phyloP scores from a whole-genome alignment of 2,329 filamentous ascomycete species.

The Blastomyces parvus region DNA sequence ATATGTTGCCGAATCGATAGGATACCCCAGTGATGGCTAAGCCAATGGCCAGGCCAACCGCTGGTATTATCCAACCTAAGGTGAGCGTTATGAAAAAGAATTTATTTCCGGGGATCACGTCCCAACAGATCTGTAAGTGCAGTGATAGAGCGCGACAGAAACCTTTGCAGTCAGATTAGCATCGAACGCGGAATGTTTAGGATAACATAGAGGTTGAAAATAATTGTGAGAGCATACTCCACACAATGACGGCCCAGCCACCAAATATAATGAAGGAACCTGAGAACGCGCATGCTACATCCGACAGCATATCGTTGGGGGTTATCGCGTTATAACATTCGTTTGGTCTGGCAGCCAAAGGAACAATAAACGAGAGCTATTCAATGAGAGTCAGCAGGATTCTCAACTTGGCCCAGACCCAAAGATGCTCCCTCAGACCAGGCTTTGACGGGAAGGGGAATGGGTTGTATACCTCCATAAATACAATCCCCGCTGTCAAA shows the following conservation, averaged over 20 bases:
- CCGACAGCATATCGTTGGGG: slow-evolving; percentile 81
- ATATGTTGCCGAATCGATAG: slow-evolving; percentile 82
- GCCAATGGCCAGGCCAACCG: slow-evolving; percentile 63
- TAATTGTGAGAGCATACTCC: slow-evolving; percentile 47
- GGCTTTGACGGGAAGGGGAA: not conserved
- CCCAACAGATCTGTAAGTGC: slow-evolving; percentile 97
- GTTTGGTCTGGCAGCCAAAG: slow-evolving; percentile 64
- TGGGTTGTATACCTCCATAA: slow-evolving; percentile 61
- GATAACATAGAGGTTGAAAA: not conserved
- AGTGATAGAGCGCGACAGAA: slow-evolving; percentile 84
- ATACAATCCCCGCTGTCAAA: slow-evolving; percentile 61
- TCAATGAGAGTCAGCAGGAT: slow-evolving; percentile 20
- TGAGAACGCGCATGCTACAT: slow-evolving; percentile 73
- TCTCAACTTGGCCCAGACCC: not conserved
- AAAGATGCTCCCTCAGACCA: not conserved
- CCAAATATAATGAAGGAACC: slow-evolving; percentile 79
- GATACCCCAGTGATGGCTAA: slow-evolving; percentile 84
- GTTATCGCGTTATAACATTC: slow-evolving; percentile 88
- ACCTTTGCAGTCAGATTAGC: slow-evolving; percentile 34
- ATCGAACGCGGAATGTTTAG: not conserved
- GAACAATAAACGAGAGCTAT: slow-evolving; percentile 82
- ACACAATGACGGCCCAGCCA: slow-evolving; percentile 74
- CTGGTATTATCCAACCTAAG: slow-evolving; percentile 74
- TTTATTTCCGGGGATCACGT: slow-evolving; percentile 72
- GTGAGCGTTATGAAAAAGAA: slow-evolving; percentile 83